These are phyloP conservation scores for Pichia sp. DNA, from an alignment of 1,139 yeast genomes.

Conservation along the genomic window DNA sequence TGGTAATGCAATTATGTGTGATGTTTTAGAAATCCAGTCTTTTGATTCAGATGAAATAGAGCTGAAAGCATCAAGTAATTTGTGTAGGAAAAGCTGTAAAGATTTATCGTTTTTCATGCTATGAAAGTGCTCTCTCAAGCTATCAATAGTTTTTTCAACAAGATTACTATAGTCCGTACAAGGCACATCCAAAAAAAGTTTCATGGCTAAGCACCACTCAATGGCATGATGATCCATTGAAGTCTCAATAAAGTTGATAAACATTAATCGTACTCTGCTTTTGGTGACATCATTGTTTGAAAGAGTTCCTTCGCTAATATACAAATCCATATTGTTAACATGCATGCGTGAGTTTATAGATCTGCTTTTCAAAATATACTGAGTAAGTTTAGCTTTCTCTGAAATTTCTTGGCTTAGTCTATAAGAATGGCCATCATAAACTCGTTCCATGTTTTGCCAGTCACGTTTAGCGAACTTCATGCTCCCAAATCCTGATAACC, in stretches of 20 bases:
- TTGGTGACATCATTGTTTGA: not conserved
- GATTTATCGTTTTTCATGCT: not conserved
- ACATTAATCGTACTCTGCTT: not conserved
- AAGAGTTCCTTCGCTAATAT: not conserved
- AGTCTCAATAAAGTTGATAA: not conserved
- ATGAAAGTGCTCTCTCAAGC: not conserved
- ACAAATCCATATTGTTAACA: not conserved
- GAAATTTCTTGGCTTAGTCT: constrained; percentile 20
- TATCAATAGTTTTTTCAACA: not conserved
- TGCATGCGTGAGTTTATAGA: not conserved
- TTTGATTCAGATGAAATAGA: not conserved
- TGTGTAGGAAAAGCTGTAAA: not conserved
- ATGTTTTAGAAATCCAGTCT: not conserved
- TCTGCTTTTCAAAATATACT: constrained; percentile 5
- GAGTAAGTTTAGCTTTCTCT: constrained; percentile 51
- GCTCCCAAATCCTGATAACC: constrained; percentile 38
- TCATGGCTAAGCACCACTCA: constrained; percentile 5
- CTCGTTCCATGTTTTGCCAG: constrained; percentile 2
- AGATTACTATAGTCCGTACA: not conserved
- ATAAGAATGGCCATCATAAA: constrained; percentile 11
- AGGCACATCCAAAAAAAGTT: not conserved
- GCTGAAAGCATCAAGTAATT: not conserved
- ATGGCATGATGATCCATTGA: not conserved
- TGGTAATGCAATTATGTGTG: not conserved
- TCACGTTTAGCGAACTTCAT: not conserved